phyloP scores from a whole-genome alignment of 179 eudicot genomes.

The Vitellaria paradoxa region DNA sequence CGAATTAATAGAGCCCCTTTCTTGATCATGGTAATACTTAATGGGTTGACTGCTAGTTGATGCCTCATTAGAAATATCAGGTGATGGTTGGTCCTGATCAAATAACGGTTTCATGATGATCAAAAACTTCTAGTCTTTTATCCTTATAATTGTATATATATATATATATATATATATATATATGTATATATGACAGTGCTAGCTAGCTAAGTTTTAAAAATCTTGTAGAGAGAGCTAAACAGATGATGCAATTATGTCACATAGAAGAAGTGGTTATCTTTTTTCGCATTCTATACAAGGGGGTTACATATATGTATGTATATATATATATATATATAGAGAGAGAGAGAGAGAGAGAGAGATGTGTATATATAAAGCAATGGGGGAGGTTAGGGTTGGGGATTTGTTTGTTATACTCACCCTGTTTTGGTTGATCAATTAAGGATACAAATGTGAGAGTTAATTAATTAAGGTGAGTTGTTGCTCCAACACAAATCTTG shows the following conservation, averaged over 20 bases:
- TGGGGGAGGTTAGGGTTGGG: conserved; percentile 11
- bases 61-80: conserved; percentile 27
- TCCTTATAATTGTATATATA: not conserved
- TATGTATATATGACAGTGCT: not conserved
- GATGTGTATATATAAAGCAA: not conserved
- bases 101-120: conserved; percentile 26
- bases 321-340: not conserved
- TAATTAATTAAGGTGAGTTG: conserved; percentile 10
- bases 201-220: not conserved
- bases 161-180: too few relatives aligned
- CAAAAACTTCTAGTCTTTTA: not conserved
- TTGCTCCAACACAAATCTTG: conserved; percentile 31
- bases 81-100: conserved; percentile 19
- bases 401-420: conserved; percentile 19
- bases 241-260: not conserved
- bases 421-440: conserved; percentile 12
- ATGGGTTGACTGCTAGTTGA: conserved; percentile 29
- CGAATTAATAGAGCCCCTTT: conserved; percentile 27
- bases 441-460: conserved; percentile 1
- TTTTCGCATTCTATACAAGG: not conserved
- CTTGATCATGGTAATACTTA: conserved; percentile 27
- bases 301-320: not conserved
- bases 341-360: not conserved
- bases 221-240: not conserved
- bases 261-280: not conserved